Evolutionary conservation across 495 filamentous ascomycete species (phyloP), one percentile per base, ranked within the genome.

Genomic region (Penicillium verhagenii): DNA sequence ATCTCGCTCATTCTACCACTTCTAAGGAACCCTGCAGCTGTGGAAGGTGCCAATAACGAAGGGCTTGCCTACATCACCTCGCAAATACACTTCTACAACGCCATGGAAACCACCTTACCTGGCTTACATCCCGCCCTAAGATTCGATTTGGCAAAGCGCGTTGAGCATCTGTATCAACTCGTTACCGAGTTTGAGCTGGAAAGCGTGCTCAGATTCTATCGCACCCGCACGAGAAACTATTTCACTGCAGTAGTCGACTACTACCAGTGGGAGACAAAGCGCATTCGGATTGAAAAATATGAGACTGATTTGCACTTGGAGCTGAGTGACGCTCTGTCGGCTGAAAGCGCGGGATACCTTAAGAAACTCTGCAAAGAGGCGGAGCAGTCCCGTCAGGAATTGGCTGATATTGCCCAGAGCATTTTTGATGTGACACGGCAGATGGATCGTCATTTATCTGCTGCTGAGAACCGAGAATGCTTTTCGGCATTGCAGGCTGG

Each of bases 401-500:
- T 54, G 23, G 13, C 6, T 8, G 18, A 19, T n/a, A 48, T 48
- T 13, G 1, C 40, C 16, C 13, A 19, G 18, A 14, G 38, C 3
- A 40, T 47, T 28, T 31, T 47, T 21, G 21, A 44, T 13, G 7
- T 39, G 20, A 25, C 20, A 4, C n/a, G 2, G 24, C 23, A 18
- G 4, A 20, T 20, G 13, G 31, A 46, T 1, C 48, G 47, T 31
- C 42, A 24, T 20, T 28, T 51, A 7, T 57, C 40, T 20, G n/a
- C 38, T 23, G 35, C 31, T n/a, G 49, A 57, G 25, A 8, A 43
- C 23, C 55, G 43, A 21, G 31, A 25, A 5, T 57, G 49, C 19
- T 18, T 31, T 18, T 25, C 28, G 5, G 29, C 16, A 43, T 31
- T 59, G 1, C 25, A 48, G 21, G 37, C 56, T 9, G 75, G 70